A percentile compares a stretch with the other conserved stretches of the same genome.
phyloP scores from a whole-genome alignment of 139 green algal species.

The Chlorella sorokiniana region DNA sequence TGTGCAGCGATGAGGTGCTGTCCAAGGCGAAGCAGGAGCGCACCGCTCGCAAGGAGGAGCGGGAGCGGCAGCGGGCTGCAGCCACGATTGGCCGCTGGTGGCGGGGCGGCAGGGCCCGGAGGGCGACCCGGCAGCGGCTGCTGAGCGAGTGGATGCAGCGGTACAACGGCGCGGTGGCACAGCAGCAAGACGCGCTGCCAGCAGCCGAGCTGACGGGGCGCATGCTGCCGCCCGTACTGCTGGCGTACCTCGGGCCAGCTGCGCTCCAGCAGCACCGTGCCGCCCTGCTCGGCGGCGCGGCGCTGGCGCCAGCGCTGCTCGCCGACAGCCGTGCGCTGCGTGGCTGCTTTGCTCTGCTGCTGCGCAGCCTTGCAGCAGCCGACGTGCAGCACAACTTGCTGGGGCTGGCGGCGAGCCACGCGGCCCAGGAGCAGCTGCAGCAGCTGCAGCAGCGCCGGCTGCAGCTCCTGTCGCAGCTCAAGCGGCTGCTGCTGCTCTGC shows the following conservation, averaged over 20 bases:
- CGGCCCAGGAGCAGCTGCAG: not conserved
- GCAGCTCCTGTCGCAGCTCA: constrained; percentile 18
- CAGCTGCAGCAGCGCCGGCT: constrained; percentile 16
- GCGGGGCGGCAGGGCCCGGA: not conserved
- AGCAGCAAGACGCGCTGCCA: not conserved
- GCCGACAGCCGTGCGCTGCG: constrained; percentile 30
- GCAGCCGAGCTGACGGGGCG: not conserved
- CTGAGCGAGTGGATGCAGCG: constrained; percentile 13
- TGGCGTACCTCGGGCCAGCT: constrained; percentile 10
- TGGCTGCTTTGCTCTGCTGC: constrained; percentile 54
- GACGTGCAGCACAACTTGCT: constrained; percentile 33
- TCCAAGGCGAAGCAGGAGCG: constrained; percentile 24
- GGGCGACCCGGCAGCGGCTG: not conserved
- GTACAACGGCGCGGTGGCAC: constrained; percentile 1
- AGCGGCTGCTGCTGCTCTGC: constrained; percentile 14
- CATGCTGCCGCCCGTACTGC: constrained; percentile 28
- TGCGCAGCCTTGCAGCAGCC: constrained; percentile 41
- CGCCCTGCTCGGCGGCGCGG: not conserved
- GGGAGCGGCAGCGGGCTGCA: not conserved
- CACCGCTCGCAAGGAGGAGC: constrained; percentile 4
- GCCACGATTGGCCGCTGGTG: not conserved
- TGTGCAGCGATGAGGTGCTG: constrained; percentile 9
- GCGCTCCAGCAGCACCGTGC: not conserved
- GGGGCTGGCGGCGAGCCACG: not conserved
- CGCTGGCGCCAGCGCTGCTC: not conserved